Evolutionary conservation across 192 early-diverging fungal species (phyloP).

Genomic region (Martensiomyces pterosporus): DNA sequence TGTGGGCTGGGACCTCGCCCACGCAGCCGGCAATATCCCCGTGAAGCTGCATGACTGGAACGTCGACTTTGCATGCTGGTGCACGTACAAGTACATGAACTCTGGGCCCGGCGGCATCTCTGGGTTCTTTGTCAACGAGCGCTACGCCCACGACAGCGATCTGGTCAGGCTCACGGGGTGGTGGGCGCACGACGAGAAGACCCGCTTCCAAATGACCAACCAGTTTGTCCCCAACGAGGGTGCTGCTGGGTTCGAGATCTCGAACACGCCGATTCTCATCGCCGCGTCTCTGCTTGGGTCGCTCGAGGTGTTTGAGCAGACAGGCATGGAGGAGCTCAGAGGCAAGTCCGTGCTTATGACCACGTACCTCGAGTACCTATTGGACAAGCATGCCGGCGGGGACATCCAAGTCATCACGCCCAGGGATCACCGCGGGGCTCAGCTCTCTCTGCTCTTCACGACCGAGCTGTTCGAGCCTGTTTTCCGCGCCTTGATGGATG

Average conservation of each 20-base stretch:
- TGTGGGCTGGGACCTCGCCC: conserved; percentile 93
- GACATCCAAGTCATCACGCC: conserved; percentile 77
- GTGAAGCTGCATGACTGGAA: conserved; percentile 90
- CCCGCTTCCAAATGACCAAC: conserved; percentile 87
- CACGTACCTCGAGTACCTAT: conserved; percentile 75
- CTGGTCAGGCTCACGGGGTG: conserved; percentile 77
- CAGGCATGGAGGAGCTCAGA: conserved; percentile 65
- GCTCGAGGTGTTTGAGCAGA: conserved; percentile 74
- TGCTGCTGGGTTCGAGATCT: conserved; percentile 80
- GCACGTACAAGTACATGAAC: conserved; percentile 98
- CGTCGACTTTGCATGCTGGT: conserved; percentile 98
- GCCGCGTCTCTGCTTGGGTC: conserved; percentile 70
- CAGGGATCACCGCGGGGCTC: conserved; percentile 69
- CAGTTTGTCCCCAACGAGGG: conserved; percentile 74
- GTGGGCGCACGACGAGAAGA: conserved; percentile 85
- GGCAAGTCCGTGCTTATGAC: conserved; percentile 76
- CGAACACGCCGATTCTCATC: conserved; percentile 82
- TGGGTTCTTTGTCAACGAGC: conserved; percentile 87
- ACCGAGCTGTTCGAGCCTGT: conserved; percentile 50
- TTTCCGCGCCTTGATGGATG: conserved; percentile 55
- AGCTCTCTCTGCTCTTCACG: conserved; percentile 71
- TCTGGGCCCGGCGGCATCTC: conserved; percentile 94
- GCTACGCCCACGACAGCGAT: conserved; percentile 57
- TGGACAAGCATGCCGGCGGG: conserved; percentile 42
- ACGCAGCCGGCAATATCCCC: conserved; percentile 91